These are phyloP conservation scores for Jatropha multifida DNA, from an alignment of 441 rosid genomes.

Conservation along the genomic window DNA sequence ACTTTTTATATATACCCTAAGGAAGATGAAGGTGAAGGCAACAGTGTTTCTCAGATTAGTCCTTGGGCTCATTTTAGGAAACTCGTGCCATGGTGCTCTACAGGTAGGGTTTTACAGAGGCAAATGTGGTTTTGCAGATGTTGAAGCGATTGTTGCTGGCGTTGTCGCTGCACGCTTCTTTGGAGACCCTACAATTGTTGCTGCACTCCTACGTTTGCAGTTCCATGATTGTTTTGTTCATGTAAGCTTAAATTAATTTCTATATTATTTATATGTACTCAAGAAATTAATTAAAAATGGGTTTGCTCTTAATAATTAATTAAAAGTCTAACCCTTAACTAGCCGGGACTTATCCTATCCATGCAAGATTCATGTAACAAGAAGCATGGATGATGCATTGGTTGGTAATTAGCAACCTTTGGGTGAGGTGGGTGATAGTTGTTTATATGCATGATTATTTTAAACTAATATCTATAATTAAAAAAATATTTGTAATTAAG, in stretches of 20 bases:
- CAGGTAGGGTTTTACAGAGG: constrained; percentile 45
- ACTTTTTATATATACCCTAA: neutral
- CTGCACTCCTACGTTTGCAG: constrained; percentile 49
- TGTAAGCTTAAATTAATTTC: constrained; percentile 26
- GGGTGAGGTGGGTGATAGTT: constrained; percentile 19
- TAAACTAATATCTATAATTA: neutral
- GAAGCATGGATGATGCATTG: constrained; percentile 14
- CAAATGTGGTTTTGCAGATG: constrained; percentile 43
- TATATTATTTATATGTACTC: neutral
- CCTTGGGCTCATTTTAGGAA: constrained; percentile 23
- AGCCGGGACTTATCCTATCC: neutral
- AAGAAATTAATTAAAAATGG: neutral
- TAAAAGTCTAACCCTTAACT: neutral
- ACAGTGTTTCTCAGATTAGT: constrained; percentile 19
- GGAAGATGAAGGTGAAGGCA: constrained; percentile 24
- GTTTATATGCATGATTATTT: constrained; percentile 12
- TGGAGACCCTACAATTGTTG: constrained; percentile 39
- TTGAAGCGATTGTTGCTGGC: constrained; percentile 40
- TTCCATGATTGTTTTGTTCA: constrained; percentile 52
- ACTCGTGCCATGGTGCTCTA: constrained; percentile 22
- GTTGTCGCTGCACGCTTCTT: constrained; percentile 29
- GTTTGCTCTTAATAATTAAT: neutral
- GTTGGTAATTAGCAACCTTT: constrained; percentile 26
- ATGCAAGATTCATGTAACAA: neutral
- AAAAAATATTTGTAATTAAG: neutral